A percentile compares a stretch with the other conserved stretches of the same genome.
Conservation (phyloP, 2,329 filamentous ascomycete genomes). For the Rutstroemia sydowiana region DNA sequence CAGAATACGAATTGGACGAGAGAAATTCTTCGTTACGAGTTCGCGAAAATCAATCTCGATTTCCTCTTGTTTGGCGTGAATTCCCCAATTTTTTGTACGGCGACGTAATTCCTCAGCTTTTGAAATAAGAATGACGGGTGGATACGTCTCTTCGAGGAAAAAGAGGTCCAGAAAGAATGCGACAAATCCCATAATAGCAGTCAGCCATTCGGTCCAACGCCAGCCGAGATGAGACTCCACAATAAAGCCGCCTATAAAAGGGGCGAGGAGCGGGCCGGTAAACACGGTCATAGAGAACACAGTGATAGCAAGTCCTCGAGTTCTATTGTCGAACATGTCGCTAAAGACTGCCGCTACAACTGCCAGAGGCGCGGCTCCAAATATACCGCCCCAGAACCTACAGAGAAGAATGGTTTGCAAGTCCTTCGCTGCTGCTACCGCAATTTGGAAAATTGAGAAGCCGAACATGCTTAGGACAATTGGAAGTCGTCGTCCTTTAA, state of each 20-base stretch:
- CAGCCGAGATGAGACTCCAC: slow-evolving; percentile 55
- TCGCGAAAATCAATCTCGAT: slow-evolving; percentile 60
- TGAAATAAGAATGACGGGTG: slow-evolving; percentile 54
- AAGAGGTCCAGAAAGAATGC: slow-evolving; percentile 53
- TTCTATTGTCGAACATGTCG: slow-evolving; percentile 62
- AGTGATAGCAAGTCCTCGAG: slow-evolving; percentile 50
- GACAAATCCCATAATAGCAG: slow-evolving; percentile 54
- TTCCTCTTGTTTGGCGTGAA: slow-evolving; percentile 65
- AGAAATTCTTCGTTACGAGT: slow-evolving; percentile 49
- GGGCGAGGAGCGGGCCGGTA: slow-evolving; percentile 58
- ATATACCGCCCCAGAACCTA: slow-evolving; percentile 68
- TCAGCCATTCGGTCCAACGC: slow-evolving; percentile 66
- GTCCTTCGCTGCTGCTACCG: slow-evolving; percentile 57
- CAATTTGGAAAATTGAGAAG: slow-evolving; percentile 62
- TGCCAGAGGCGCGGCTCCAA: slow-evolving; percentile 61
- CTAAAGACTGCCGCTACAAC: slow-evolving; percentile 65
- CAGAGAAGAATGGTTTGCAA: slow-evolving; percentile 63
- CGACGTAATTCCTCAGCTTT: slow-evolving; percentile 57
- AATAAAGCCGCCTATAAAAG: slow-evolving; percentile 64
- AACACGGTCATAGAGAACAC: slow-evolving; percentile 58
- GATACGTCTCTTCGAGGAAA: slow-evolving; percentile 63
- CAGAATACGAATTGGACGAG: slow-evolving; percentile 38
- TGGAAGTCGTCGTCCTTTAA: slow-evolving; percentile 58
- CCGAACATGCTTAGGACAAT: slow-evolving; percentile 56
- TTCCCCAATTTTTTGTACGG: slow-evolving; percentile 60